phyloP scores from a whole-genome alignment of 805 yeast genomes.

The Phaffomyces thermotolerans region DNA sequence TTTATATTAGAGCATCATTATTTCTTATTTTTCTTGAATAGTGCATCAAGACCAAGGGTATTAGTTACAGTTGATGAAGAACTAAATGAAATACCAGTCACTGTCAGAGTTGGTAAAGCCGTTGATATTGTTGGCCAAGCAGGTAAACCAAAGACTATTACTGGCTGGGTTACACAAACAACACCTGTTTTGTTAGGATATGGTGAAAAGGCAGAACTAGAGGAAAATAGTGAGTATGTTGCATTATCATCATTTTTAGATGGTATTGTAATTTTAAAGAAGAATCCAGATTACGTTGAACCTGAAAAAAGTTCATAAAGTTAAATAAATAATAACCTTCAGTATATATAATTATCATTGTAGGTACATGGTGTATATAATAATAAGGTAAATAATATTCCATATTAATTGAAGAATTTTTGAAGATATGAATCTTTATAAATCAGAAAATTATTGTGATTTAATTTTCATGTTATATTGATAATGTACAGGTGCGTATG shows the following conservation, averaged over 20 bases:
- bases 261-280: constrained; percentile 87
- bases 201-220: constrained; percentile 96
- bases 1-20: constrained; percentile 80
- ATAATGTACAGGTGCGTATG: too few relatives aligned
- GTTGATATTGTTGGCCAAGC: constrained; percentile 99
- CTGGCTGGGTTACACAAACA: constrained; percentile 99
- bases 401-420: too few relatives aligned
- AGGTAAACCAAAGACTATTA: constrained; percentile 96
- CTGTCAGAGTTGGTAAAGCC: constrained; percentile 97
- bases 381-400: background rate
- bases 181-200: constrained; percentile 91
- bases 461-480: too few relatives aligned
- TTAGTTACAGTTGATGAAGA: constrained; percentile 88
- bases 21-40: constrained; percentile 75
- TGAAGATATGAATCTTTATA: too few relatives aligned
- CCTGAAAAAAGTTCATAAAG: constrained; percentile 31
- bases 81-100: constrained; percentile 75
- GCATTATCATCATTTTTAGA: constrained; percentile 77
- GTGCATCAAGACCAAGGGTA: constrained; percentile 90
- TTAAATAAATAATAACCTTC: background rate
- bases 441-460: too few relatives aligned
- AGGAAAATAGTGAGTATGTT: constrained; percentile 80
- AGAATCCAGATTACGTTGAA: constrained; percentile 79
- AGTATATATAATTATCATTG: background rate
- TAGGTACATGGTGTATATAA: background rate